These are phyloP conservation scores for Penicillium sp. DNA, from an alignment of 2,329 filamentous ascomycete species.

Conservation along the genomic window DNA sequence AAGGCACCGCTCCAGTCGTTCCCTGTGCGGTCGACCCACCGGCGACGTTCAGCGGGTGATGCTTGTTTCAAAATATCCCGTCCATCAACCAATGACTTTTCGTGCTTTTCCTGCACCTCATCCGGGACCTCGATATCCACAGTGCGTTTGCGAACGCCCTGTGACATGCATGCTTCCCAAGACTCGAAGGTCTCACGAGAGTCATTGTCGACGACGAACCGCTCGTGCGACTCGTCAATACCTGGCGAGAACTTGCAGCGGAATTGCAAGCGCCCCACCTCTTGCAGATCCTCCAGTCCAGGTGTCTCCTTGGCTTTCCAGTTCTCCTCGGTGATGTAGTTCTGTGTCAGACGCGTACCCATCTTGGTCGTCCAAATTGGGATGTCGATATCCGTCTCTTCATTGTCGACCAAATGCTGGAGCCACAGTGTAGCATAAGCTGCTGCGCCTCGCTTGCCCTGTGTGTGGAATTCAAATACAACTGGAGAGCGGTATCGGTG, in stretches of 20 bases:
- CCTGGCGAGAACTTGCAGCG: slow-evolving; percentile 80
- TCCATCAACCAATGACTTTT: slow-evolving; percentile 72
- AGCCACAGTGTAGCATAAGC: slow-evolving; percentile 83
- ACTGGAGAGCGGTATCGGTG: slow-evolving; percentile 86
- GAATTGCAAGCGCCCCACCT: slow-evolving; percentile 79
- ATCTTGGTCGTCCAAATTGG: slow-evolving; percentile 85
- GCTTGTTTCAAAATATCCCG: slow-evolving; percentile 75
- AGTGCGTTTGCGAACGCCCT: slow-evolving; percentile 71
- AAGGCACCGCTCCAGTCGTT: slow-evolving; percentile 86
- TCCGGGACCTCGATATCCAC: slow-evolving; percentile 72
- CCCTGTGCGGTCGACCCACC: slow-evolving; percentile 75
- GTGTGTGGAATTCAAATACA: slow-evolving; percentile 76
- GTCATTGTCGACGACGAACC: slow-evolving; percentile 81
- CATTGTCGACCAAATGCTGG: slow-evolving; percentile 75
- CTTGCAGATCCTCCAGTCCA: slow-evolving; percentile 69
- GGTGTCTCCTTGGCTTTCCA: slow-evolving; percentile 58
- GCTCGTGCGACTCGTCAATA: slow-evolving; percentile 78
- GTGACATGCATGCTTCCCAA: slow-evolving; percentile 86
- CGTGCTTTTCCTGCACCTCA: slow-evolving; percentile 70
- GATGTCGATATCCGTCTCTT: slow-evolving; percentile 73
- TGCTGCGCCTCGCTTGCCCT: slow-evolving; percentile 65
- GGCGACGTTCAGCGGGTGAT: slow-evolving; percentile 61
- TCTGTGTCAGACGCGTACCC: slow-evolving; percentile 73
- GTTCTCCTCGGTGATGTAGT: slow-evolving; percentile 83
- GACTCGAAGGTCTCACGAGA: slow-evolving; percentile 89